Percentiles rank a stretch among this genome's conserved stretches.
These are phyloP conservation scores for Xylaria sp. DNA, from an alignment of 2,329 filamentous ascomycete species.

Conservation along the genomic window DNA sequence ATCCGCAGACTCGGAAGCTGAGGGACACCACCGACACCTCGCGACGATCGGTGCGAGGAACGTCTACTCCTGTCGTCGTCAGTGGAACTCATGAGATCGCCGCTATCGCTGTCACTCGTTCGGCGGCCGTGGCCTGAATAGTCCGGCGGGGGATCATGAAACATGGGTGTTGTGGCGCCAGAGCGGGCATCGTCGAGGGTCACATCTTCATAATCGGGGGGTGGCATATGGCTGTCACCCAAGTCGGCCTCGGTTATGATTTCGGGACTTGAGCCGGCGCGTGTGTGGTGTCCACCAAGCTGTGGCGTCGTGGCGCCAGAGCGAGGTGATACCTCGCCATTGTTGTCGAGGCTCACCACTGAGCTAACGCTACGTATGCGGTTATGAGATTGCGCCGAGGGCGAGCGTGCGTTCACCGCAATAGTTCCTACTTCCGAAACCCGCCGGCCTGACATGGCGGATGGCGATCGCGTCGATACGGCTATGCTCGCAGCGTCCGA, in stretches of 20 bases:
- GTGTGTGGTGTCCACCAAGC: slow-evolving; percentile 41
- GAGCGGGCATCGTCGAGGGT: slow-evolving; percentile 49
- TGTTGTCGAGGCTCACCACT: slow-evolving; percentile 59
- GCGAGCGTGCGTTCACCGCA: slow-evolving; percentile 42
- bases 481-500: slow-evolving; percentile 72
- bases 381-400: slow-evolving; percentile 44
- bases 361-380: slow-evolving; percentile 60
- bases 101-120: slow-evolving; percentile 31
- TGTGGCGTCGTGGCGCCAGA: slow-evolving; percentile 53
- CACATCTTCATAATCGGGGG: slow-evolving; percentile 61
- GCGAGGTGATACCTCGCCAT: slow-evolving; percentile 45
- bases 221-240: slow-evolving; percentile 53
- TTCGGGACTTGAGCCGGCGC: slow-evolving; percentile 59
- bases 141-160: slow-evolving; percentile 56
- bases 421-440: slow-evolving; percentile 23
- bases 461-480: slow-evolving; percentile 36
- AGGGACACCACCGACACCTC: slow-evolving; percentile 49
- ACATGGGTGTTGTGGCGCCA: slow-evolving; percentile 47
- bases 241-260: slow-evolving; percentile 57
- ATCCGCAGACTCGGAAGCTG: slow-evolving; percentile 61
- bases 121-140: slow-evolving; percentile 47
- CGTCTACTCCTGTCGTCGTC: slow-evolving; percentile 24
- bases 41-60: slow-evolving; percentile 38
- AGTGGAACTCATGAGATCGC: slow-evolving; percentile 31
- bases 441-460: slow-evolving; percentile 30